phyloP scores from a whole-genome alignment of 306 rosid species.

The Cicer pinnatifidum region DNA sequence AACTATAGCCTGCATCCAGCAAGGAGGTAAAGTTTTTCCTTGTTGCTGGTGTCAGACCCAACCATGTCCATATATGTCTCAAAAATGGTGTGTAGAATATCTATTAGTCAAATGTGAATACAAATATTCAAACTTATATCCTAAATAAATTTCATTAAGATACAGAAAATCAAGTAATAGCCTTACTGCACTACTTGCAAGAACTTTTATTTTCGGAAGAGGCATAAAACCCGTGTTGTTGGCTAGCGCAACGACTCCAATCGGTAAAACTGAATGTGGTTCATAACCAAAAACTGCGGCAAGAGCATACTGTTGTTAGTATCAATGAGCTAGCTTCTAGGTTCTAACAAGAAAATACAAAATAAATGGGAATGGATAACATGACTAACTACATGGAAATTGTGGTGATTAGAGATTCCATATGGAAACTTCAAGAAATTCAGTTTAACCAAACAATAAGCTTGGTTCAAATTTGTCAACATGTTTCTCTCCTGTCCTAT shows the following conservation, averaged over 20 bases:
- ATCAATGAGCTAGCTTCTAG: constrained; percentile 10
- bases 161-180: constrained; percentile 43
- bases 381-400: neutral
- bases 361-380: constrained; percentile 2
- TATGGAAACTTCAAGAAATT: neutral
- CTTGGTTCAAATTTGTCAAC: neutral
- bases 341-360: constrained; percentile 23
- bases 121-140: constrained; percentile 28
- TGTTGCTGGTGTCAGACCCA: constrained; percentile 79
- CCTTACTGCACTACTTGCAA: constrained; percentile 94
- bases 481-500: neutral
- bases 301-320: neutral
- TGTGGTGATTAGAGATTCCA: neutral
- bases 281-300: constrained; percentile 87
- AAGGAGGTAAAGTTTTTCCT: constrained; percentile 69
- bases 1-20: constrained; percentile 76
- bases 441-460: neutral
- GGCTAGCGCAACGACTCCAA: constrained; percentile 83
- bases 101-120: constrained; percentile 49
- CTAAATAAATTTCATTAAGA: constrained; percentile 20
- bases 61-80: constrained; percentile 98
- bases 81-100: constrained; percentile 87
- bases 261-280: constrained; percentile 94
- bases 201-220: constrained; percentile 84
- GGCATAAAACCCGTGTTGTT: constrained; percentile 91